Evolutionary conservation across 768 basidiomycete genomes (phyloP).

Genomic region (Pholiota conissans): DNA sequence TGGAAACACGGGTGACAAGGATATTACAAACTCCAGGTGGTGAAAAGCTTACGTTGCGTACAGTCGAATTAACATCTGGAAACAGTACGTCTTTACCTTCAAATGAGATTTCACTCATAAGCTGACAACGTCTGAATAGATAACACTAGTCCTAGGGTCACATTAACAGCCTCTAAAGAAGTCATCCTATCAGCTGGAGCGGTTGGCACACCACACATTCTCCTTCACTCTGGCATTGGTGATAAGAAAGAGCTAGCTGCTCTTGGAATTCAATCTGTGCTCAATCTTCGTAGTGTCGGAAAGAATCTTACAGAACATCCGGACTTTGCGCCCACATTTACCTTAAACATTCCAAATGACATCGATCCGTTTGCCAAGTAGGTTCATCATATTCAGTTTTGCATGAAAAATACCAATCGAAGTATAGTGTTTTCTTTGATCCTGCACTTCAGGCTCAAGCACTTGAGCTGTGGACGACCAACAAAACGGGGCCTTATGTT

Average conservation of each 20-base stretch:
- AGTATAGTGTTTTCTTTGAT: slow-evolving; percentile 20
- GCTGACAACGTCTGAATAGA: neutral
- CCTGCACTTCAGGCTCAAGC: slow-evolving; percentile 18
- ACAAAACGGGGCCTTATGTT: slow-evolving; percentile 25
- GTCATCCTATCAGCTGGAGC: slow-evolving; percentile 37
- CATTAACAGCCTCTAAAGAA: slow-evolving; percentile 39
- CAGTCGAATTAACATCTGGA: slow-evolving; percentile 12
- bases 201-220: slow-evolving; percentile 32
- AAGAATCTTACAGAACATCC: slow-evolving; percentile 35
- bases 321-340: slow-evolving; percentile 16
- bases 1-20: slow-evolving; percentile 16
- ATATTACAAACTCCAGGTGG: slow-evolving; percentile 3
- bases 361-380: slow-evolving; percentile 9
- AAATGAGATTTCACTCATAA: neutral
- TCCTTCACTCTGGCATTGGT: slow-evolving; percentile 34
- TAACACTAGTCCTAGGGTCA: slow-evolving; percentile 24
- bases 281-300: slow-evolving; percentile 36
- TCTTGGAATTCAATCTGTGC: slow-evolving; percentile 24
- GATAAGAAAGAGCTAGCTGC: slow-evolving; percentile 21
- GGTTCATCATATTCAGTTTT: neutral
- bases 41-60: neutral
- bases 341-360: slow-evolving; percentile 25
- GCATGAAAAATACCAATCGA: neutral
- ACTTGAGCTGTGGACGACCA: slow-evolving; percentile 28
- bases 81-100: neutral